Conservation (phyloP, 176 grass and related monocot species). For the Saccharum spontaneum region DNA sequence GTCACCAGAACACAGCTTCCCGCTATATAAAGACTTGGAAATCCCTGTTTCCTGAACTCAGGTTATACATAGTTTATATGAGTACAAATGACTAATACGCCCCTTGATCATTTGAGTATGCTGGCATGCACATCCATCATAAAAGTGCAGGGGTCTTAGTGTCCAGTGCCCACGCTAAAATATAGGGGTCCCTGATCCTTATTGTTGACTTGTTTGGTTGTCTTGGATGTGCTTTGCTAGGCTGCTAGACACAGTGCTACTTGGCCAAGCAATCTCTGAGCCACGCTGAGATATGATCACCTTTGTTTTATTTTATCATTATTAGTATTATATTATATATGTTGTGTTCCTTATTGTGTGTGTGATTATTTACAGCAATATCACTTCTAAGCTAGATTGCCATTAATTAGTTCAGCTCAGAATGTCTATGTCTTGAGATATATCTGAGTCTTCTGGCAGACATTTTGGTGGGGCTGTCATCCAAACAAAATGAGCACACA, state of each 20-base stretch:
- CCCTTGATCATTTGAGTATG: constrained; percentile 17
- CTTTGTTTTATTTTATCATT: not conserved
- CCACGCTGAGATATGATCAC: not conserved
- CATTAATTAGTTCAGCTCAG: not conserved
- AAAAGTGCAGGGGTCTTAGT: constrained; percentile 8
- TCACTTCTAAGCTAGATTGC: not conserved
- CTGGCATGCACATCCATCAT: not conserved
- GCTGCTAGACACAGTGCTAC: not conserved
- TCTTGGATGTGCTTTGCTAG: not conserved
- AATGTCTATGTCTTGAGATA: not conserved
- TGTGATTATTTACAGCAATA: not conserved
- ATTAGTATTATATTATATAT: not conserved
- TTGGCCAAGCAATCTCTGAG: constrained; percentile 12
- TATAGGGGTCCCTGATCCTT: constrained; percentile 23
- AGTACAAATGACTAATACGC: constrained; percentile 29
- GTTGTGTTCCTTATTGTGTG: not conserved
- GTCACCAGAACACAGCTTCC: constrained; percentile 63
- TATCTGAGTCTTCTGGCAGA: not conserved
- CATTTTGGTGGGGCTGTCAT: not conserved
- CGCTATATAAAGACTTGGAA: constrained; percentile 56
- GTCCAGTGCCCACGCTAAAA: constrained; percentile 13
- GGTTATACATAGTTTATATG: constrained; percentile 4
- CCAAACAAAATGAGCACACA: constrained; percentile 10
- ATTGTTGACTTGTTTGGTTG: not conserved
- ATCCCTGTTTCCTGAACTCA: constrained; percentile 21